Base-by-base conservation (phyloP, 192 early-diverging fungal species). In the Entomortierella beljakovae region DNA sequence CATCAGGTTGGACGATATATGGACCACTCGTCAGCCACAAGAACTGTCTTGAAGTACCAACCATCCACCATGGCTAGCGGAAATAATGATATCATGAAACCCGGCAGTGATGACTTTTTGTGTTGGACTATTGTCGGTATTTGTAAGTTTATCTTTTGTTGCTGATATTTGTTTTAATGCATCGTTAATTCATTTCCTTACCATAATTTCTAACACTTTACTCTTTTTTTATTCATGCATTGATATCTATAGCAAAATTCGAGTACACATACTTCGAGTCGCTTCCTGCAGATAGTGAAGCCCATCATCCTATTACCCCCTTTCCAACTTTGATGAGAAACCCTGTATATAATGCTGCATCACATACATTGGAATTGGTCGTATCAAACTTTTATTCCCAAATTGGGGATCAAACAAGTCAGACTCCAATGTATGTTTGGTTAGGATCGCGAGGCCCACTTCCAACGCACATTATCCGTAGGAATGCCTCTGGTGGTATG, bases 121-220 rank as follows among this genome's bases (percentile, higher is more conserved):
- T 94, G 93, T 84, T 94, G 93, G 93, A 94, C 93, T 3, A 93
- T 94, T 55, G 93, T 94, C 56, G 90, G 91, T 40, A 92, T 94
- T 68, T 85, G 89, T 55, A 87, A 83, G 61, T 91, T 82, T 69
- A 75, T 72, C 18, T 73, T 81, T 50, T 76, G 68, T 0, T 72
- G 29, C 5, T 69, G 56, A 48, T 23, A 10, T 40, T 20, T 71
- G 4, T 46, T 22, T 9, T 40, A 10, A 5, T 52, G 3, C 6
- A 18, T 32, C 40, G 4, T 22, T 34, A 42, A 53, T n/a, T n/a
- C n/a, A 33, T 71, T n/a, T 54, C 20, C 3, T 53, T 23, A 15
- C 7, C 18, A 33, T 22, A 25, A 23, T 33, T 11, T 46, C 56
- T 50, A 33, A 58, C 52, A 28, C 20, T 53, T 31, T 32, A 20